Evolutionary conservation across 148 eudicot species (phyloP), one percentile per base, ranked within the genome.

Genomic region (Silene uniflora): DNA sequence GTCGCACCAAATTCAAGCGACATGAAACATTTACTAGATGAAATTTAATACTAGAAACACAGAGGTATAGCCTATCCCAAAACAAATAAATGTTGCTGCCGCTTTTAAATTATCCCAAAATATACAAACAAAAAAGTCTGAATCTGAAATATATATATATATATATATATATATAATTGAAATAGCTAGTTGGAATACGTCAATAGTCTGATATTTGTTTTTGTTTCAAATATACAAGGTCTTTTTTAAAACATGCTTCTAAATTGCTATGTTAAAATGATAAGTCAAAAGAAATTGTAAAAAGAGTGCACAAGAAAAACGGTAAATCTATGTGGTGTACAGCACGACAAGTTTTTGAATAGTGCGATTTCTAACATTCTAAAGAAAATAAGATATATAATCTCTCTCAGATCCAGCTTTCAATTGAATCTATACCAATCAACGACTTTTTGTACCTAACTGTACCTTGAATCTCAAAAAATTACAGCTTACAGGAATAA

Each of bases 1-100:
- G 87, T 71, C 74, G 74, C 81, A 78, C 72, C 72, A 52, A 63
- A 80, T 46, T 18, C 35, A 62, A 68, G 42, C 62, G 79, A 46
- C 71, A 77, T 70, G 62, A 71, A 75, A 54, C 59, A 62, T 16
- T 44, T 4, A 46, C 18, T n/a, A 18, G 10, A 72, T 35, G 44
- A 32, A n/a, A 55, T 7, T 16, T 14, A 22, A 62, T 8, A 22
- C 24, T 60, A 60, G 63, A 60, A 23, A 23, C 29, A 62, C 24
- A 21, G 24, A 62, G 29, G 14, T 22, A 24, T 9, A 22, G 29
- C 65, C 11, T 62, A 62, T 62, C 16, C 29, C 13, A 22, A 61
- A 59, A 6, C 19, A 18, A 59, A 18, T 60, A n/a, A 18, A 23
- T 60, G 21, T 9, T 21, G n/a, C 8, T 59, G 17, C 27, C 29